Evolutionary conservation across 192 early-diverging fungal genomes (phyloP), one percentile per base, ranked within the genome.

Genomic region (Dispira simplex): DNA sequence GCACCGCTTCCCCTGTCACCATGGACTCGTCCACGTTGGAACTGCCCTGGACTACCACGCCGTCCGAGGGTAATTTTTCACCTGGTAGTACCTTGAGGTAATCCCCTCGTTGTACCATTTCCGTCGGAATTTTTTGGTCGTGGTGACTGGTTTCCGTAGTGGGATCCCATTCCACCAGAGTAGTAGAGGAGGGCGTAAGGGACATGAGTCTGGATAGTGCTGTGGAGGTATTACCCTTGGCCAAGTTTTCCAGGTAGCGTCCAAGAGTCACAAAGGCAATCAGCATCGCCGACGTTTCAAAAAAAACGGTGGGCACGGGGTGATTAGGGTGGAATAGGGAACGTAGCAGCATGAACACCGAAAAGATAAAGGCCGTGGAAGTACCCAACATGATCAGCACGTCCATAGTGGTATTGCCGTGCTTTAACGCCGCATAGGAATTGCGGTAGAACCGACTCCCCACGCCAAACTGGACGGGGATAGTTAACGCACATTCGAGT

Each of bases 381-480:
- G 96, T 99, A 5, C 92, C 90, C 11, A 95, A 75, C 0, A 83
- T 77, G 25, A 99, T 81, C 25, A 99, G 73, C 44, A 96, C 90
- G 67, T 99, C 96, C 96, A 99, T 99, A 62, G 89, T 98, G 64
- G 93, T 91, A 46, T 81, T 82, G 20, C 81, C 82, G 60, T 95
- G 92, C 46, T 72, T 69, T 25, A 96, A 64, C 0, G 93, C 83
- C 67, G 88, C 87, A 70, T 80, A 90, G 0, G 93, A 84, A 26
- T 85, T 77, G 20, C 46, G 49, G 64, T 92, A 89, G 75, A 98
- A 98, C 27, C 81, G 73, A 23, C 71, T 64, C 0, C 93, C 96
- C 12, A 97, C 71, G 11, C 82, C 82, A 77, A 98, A 97, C 78
- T 97, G 93, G 16, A 96, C 86, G 32, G 93, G 93, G n/a, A 88